Evolutionary conservation across 768 basidiomycete genomes (phyloP).

Genomic region (Crassisporium funariophilum): DNA sequence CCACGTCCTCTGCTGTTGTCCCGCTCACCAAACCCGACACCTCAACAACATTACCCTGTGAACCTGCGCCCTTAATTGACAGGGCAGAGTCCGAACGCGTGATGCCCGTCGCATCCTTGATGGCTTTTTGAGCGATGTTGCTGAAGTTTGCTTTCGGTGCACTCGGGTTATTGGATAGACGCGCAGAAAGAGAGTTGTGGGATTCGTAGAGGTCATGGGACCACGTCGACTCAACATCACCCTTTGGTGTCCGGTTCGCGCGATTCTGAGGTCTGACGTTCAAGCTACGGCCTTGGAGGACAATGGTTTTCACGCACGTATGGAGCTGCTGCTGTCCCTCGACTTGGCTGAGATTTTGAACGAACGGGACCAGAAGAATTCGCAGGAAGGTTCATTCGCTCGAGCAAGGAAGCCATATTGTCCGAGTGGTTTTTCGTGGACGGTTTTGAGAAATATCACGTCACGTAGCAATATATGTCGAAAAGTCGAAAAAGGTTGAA

Average conservation of each 20-base stretch:
- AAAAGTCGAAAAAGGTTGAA: too few relatives aligned
- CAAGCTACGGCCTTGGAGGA: constrained; percentile 22
- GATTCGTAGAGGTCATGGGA: constrained; percentile 71
- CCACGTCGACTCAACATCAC: constrained; percentile 68
- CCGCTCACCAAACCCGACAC: constrained; percentile 73
- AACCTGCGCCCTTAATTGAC: constrained; percentile 70
- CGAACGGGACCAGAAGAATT: constrained; percentile 50
- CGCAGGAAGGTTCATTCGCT: constrained; percentile 53
- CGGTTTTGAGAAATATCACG: too few relatives aligned
- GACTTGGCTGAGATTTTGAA: constrained; percentile 37
- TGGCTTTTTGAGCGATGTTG: constrained; percentile 58
- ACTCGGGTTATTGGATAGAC: constrained; percentile 47
- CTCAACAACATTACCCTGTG: constrained; percentile 69
- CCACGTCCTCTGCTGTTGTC: constrained; percentile 82
- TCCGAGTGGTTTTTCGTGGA: too few relatives aligned
- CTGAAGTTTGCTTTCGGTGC: constrained; percentile 55
- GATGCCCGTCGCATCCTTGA: constrained; percentile 57
- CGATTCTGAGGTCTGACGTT: constrained; percentile 43
- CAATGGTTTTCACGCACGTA: constrained; percentile 50
- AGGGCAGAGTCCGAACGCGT: constrained; percentile 37
- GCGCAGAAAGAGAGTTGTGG: constrained; percentile 62
- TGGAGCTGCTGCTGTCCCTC: constrained; percentile 46
- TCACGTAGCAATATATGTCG: too few relatives aligned
- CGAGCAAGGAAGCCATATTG: constrained; percentile 66
- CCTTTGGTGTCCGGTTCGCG: constrained; percentile 58